These are phyloP conservation scores for Bryoerythrophyllum caledonicum DNA, from an alignment of 225 moss, liverwort and hornwort genomes.

Conservation along the genomic window DNA sequence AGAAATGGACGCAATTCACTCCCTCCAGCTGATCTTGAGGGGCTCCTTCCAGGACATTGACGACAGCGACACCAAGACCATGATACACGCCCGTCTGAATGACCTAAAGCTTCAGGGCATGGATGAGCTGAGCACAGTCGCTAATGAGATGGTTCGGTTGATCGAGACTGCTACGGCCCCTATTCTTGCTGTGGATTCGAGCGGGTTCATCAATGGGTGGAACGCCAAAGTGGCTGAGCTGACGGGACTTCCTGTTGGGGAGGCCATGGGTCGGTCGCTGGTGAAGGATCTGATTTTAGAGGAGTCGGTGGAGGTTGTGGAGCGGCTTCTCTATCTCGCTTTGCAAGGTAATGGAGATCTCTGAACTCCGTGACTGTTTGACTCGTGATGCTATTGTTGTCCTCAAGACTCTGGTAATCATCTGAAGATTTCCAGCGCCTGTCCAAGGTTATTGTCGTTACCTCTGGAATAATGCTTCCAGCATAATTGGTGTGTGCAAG, in stretches of 20 bases:
- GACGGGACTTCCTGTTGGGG: constrained; percentile 59
- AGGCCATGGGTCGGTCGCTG: constrained; percentile 65
- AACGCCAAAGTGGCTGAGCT: constrained; percentile 67
- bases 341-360: constrained; percentile 45
- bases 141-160: constrained; percentile 64
- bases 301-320: constrained; percentile 50
- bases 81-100: constrained; percentile 60
- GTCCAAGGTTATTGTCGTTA: not conserved
- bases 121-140: constrained; percentile 65
- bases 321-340: constrained; percentile 60
- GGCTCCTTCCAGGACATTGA: constrained; percentile 66
- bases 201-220: constrained; percentile 64
- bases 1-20: constrained; percentile 67
- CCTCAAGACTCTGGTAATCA: not conserved
- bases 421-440: not conserved
- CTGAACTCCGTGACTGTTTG: not conserved
- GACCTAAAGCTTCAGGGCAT: constrained; percentile 68
- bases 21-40: constrained; percentile 61
- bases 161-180: constrained; percentile 67
- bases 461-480: not conserved
- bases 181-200: constrained; percentile 64
- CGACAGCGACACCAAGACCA: constrained; percentile 62
- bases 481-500: not conserved
- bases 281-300: constrained; percentile 58
- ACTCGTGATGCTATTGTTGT: not conserved